Percentiles rank a stretch among this genome's conserved stretches.
Conservation (phyloP, 73 alveolate genomes). For the Diophrys sp. region DNA sequence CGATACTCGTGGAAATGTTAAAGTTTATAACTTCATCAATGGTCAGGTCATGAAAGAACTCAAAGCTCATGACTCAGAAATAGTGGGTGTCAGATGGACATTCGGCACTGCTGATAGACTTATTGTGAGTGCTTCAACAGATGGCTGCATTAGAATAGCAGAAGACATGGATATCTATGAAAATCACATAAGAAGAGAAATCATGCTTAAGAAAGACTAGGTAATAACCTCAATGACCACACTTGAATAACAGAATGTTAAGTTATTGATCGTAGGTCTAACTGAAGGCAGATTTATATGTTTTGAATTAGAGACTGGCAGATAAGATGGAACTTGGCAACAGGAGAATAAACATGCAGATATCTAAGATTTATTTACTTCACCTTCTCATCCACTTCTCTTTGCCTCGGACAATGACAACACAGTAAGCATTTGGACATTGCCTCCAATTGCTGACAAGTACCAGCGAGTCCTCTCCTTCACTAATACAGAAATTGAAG, state of each 20-base stretch:
- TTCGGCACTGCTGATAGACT: slow-evolving; percentile 27
- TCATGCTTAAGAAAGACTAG: not conserved
- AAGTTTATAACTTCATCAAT: slow-evolving; percentile 57
- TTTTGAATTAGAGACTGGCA: slow-evolving; percentile 45
- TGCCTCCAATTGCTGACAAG: slow-evolving; percentile 51
- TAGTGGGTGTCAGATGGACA: slow-evolving; percentile 9
- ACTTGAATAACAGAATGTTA: not conserved
- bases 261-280: slow-evolving; percentile 23
- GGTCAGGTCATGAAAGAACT: slow-evolving; percentile 77
- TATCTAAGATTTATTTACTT: too few species aligned
- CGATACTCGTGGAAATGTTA: slow-evolving; percentile 62
- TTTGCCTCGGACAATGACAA: slow-evolving; percentile 23
- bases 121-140: slow-evolving; percentile 47
- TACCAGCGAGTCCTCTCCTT: slow-evolving; percentile 25
- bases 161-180: slow-evolving; percentile 43
- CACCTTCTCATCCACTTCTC: slow-evolving; percentile 17
- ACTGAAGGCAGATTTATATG: slow-evolving; percentile 15
- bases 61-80: slow-evolving; percentile 45
- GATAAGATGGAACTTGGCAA: slow-evolving; percentile 49
- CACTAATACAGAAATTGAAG: slow-evolving; percentile 37
- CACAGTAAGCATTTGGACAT: slow-evolving; percentile 38
- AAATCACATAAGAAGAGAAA: not conserved
- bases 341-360: too few species aligned
- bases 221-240: not conserved
- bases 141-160: slow-evolving; percentile 35